A percentile compares a stretch with the other conserved stretches of the same genome.
Conservation (phyloP, 768 basidiomycete species). For the Polyporus arcularius region DNA sequence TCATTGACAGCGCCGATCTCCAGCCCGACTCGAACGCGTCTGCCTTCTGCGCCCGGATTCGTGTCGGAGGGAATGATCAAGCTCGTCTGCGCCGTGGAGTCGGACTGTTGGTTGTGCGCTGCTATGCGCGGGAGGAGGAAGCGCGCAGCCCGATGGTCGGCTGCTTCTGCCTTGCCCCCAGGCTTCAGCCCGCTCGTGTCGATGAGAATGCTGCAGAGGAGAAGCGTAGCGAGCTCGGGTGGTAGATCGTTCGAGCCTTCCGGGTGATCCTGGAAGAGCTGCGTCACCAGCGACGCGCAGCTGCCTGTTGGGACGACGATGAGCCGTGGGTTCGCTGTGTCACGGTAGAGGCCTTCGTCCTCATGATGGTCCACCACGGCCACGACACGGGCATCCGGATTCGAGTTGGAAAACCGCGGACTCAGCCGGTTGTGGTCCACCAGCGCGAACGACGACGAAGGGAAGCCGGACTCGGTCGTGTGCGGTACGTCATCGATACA, state of each 20-base stretch:
- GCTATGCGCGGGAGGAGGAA: conserved; percentile 58
- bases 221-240: conserved; percentile 70
- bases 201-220: conserved; percentile 79
- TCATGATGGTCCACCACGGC: conserved; percentile 91
- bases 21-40: not conserved
- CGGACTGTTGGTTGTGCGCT: conserved; percentile 22
- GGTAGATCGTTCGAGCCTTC: conserved; percentile 39
- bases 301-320: conserved; percentile 71
- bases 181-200: conserved; percentile 82
- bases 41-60: too few relatives aligned
- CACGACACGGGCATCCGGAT: conserved; percentile 53
- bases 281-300: conserved; percentile 69
- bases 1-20: conserved; percentile 21
- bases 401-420: conserved; percentile 40
- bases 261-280: conserved; percentile 30
- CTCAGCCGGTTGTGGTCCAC: conserved; percentile 89
- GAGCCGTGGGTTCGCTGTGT: conserved; percentile 64
- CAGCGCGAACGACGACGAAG: conserved; percentile 66
- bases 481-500: conserved; percentile 65
- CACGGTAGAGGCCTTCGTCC: conserved; percentile 72
- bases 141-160: conserved; percentile 64
- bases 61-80: not conserved
- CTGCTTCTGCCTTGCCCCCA: conserved; percentile 71
- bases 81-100: not conserved
- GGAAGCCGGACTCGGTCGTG: conserved; percentile 39